Conservation (phyloP, 176 grass and related monocot species). For the Oryza punctata region DNA sequence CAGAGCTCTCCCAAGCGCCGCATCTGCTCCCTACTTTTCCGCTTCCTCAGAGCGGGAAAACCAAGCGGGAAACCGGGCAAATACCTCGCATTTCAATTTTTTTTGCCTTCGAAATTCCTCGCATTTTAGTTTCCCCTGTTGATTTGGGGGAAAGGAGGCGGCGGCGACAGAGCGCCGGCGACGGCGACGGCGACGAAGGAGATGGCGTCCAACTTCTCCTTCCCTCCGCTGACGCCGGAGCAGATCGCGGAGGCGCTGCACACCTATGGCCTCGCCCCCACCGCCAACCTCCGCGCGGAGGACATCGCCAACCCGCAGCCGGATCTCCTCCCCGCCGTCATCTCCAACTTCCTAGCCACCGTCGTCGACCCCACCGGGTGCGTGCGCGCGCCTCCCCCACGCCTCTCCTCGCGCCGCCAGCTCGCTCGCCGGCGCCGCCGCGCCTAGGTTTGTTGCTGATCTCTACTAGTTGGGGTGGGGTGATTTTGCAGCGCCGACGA, state of each 20-base stretch:
- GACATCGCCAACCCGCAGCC: slow-evolving; percentile 45
- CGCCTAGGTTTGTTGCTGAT: not conserved
- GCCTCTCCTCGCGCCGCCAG: no score
- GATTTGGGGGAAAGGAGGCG: not conserved
- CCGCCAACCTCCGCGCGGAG: slow-evolving; percentile 35
- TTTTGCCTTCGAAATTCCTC: not conserved
- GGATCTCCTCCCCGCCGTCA: slow-evolving; percentile 44
- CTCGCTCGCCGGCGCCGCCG: not conserved
- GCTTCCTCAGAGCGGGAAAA: no score
- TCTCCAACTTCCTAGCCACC: slow-evolving; percentile 43
- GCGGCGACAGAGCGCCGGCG: not conserved
- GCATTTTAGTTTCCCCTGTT: not conserved
- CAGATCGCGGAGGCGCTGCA: slow-evolving; percentile 41
- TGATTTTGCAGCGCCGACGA: slow-evolving; percentile 48
- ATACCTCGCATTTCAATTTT: not conserved
- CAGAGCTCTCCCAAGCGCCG: no score
- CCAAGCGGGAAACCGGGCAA: not conserved
- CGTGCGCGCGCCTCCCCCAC: not conserved
- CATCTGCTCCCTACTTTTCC: no score
- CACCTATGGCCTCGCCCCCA: slow-evolving; percentile 37
- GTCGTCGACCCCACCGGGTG: slow-evolving; percentile 33
- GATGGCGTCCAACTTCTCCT: slow-evolving; percentile 49
- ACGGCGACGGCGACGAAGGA: not conserved
- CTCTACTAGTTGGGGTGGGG: not conserved
- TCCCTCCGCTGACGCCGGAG: slow-evolving; percentile 43